Evolutionary conservation across 371 early-diverging fungal genomes (phyloP).

Genomic region (Globomyces sp.): DNA sequence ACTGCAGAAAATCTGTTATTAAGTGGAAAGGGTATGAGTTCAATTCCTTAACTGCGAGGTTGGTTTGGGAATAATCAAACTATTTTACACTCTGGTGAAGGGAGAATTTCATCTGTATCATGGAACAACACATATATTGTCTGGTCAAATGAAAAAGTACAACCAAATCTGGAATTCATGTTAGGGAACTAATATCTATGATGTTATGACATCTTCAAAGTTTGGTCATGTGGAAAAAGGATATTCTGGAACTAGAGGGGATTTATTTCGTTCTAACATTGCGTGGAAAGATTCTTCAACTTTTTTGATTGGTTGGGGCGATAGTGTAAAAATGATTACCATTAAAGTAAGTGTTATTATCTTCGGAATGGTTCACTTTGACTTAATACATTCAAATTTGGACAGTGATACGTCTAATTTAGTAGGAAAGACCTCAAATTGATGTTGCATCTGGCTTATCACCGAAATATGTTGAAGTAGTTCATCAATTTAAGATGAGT

Average conservation of each 20-base stretch:
- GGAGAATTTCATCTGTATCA: conserved; percentile 78
- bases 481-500: conserved; percentile 79
- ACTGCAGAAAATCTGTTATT: conserved; percentile 82
- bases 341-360: conserved; percentile 51
- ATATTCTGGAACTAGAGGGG: conserved; percentile 69
- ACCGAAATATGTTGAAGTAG: conserved; percentile 72
- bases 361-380: too few species aligned
- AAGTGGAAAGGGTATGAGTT: conserved; percentile 49
- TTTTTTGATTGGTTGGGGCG: conserved; percentile 91
- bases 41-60: conserved; percentile 1
- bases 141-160: conserved; percentile 80
- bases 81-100: conserved; percentile 79
- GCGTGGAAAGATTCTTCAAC: conserved; percentile 78
- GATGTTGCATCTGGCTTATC: conserved; percentile 53
- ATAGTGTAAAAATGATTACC: conserved; percentile 79
- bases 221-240: conserved; percentile 86
- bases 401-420: too few species aligned
- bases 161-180: too few species aligned
- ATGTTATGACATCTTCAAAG: conserved; percentile 63
- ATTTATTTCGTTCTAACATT: conserved; percentile 81
- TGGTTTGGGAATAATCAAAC: conserved; percentile 64
- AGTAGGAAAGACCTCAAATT: conserved; percentile 36
- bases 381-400: too few species aligned
- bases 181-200: conserved; percentile 78
- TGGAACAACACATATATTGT: conserved; percentile 86